These are phyloP conservation scores for Xerocomus potaroensis DNA, from an alignment of 768 basidiomycete genomes.

Conservation along the genomic window DNA sequence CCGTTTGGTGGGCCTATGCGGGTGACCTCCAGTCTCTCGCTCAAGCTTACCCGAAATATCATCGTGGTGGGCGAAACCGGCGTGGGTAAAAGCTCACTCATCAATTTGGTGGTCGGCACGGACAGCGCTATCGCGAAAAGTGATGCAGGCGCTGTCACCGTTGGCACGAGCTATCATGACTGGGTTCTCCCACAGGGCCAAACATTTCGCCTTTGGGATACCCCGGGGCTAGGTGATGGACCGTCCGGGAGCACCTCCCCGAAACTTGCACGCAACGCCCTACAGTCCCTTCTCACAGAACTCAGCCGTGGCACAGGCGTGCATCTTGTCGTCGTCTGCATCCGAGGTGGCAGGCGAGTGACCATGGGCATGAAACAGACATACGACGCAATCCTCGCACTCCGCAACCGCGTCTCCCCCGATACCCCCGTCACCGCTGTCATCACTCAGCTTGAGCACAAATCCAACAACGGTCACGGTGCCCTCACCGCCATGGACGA, in stretches of 20 bases:
- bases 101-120: slow-evolving; percentile 15
- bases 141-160: slow-evolving; percentile 16
- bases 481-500: slow-evolving; percentile 17
- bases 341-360: slow-evolving; percentile 17
- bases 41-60: slow-evolving; percentile 27
- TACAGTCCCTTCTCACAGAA: slow-evolving; percentile 22
- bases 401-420: slow-evolving; percentile 16
- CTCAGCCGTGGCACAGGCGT: slow-evolving; percentile 9
- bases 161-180: slow-evolving; percentile 21
- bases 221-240: slow-evolving; percentile 16
- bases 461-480: background rate
- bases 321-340: too few species aligned
- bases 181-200: slow-evolving; percentile 19
- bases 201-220: slow-evolving; percentile 26
- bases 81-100: slow-evolving; percentile 20
- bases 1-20: background rate
- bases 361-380: slow-evolving; percentile 13
- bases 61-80: slow-evolving; percentile 40
- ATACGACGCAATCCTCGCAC: slow-evolving; percentile 6
- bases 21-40: slow-evolving; percentile 8
- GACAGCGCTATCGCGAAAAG: slow-evolving; percentile 15
- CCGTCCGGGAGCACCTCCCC: slow-evolving; percentile 8
- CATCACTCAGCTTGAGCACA: slow-evolving; percentile 18
- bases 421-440: slow-evolving; percentile 18
- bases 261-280: slow-evolving; percentile 14